Evolutionary conservation across 192 early-diverging fungal genomes (phyloP).

Genomic region (Coemansia sp.): DNA sequence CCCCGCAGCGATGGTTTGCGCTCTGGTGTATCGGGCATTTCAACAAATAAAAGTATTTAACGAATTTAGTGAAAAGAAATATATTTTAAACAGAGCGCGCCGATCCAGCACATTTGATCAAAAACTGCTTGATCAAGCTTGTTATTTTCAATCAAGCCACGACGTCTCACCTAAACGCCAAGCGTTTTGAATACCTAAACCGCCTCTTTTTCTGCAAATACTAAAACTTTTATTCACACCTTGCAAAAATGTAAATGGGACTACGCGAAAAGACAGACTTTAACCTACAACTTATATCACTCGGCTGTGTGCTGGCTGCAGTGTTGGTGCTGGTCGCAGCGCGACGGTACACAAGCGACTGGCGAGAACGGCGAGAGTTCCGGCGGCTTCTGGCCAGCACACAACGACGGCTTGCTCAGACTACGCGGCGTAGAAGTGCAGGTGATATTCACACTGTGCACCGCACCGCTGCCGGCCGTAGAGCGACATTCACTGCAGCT

Average conservation of each 20-base stretch:
- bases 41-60: neutral
- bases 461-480: neutral
- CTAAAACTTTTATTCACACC: neutral
- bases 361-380: constrained; percentile 43
- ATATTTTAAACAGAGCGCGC: no score
- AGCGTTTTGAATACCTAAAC: no score
- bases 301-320: constrained; percentile 17
- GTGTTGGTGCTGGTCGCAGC: constrained; percentile 24
- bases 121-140: no score
- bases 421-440: neutral
- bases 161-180: no score
- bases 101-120: no score
- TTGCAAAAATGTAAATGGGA: constrained; percentile 24
- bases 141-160: no score
- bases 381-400: constrained; percentile 29
- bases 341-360: constrained; percentile 41
- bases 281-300: constrained; percentile 28
- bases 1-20: neutral
- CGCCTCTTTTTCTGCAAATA: no score
- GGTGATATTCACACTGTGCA: neutral
- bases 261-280: constrained; percentile 42
- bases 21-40: neutral
- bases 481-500: neutral
- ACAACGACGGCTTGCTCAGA: constrained; percentile 14
- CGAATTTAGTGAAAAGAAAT: neutral